phyloP scores from a whole-genome alignment of 2,329 filamentous ascomycete genomes.

The Hypoxylon sp. region DNA sequence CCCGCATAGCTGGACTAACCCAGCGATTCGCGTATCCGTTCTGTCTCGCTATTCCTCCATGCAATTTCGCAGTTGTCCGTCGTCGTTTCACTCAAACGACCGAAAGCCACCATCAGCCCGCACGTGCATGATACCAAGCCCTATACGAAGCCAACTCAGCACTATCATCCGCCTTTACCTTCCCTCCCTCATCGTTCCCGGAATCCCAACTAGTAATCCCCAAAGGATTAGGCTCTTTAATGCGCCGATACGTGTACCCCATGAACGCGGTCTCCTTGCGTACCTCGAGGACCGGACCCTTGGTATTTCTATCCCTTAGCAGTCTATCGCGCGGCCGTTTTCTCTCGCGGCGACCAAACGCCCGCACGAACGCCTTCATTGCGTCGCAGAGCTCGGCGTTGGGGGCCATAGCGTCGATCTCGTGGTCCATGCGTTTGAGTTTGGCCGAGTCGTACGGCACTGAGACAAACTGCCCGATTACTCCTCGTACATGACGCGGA shows the following conservation, averaged over 20 bases:
- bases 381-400: slow-evolving; percentile 55
- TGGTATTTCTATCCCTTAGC: slow-evolving; percentile 79
- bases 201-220: background rate
- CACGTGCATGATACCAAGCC: slow-evolving; percentile 37
- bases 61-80: background rate
- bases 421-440: slow-evolving; percentile 65
- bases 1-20: slow-evolving; percentile 16
- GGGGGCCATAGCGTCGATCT: slow-evolving; percentile 61
- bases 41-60: background rate
- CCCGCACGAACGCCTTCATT: slow-evolving; percentile 67
- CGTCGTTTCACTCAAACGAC: background rate
- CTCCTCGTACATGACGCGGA: slow-evolving; percentile 59
- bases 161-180: slow-evolving; percentile 20
- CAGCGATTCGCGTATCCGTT: slow-evolving; percentile 28
- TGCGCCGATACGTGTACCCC: slow-evolving; percentile 86
- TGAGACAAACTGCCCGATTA: slow-evolving; percentile 63
- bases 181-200: slow-evolving; percentile 9
- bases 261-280: slow-evolving; percentile 88
- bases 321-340: slow-evolving; percentile 89
- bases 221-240: slow-evolving; percentile 44
- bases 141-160: slow-evolving; percentile 41
- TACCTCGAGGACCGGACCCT: slow-evolving; percentile 79
- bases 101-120: slow-evolving; percentile 16
- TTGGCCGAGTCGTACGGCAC: slow-evolving; percentile 65
- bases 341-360: slow-evolving; percentile 74